Conservation (phyloP, 495 filamentous ascomycete genomes). For the Bathelium albidoporum region DNA sequence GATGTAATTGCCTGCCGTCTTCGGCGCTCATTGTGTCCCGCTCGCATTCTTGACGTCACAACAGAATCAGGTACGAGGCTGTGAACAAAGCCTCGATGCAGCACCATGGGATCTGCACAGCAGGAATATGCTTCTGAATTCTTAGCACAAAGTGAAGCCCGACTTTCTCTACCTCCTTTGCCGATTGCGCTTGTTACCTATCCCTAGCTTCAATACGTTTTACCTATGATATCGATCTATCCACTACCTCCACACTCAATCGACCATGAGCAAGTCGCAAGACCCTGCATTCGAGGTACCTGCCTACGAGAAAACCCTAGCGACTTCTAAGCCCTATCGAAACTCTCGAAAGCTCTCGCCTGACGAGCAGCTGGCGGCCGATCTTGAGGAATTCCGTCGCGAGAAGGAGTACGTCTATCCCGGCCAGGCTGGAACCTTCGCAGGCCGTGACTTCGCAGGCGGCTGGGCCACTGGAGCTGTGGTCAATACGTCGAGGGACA, state of each 20-base stretch:
- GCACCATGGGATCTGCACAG: background rate
- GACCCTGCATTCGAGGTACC: background rate
- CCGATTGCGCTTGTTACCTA: background rate
- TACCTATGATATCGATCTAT: background rate
- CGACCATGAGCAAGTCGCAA: background rate
- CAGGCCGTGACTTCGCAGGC: background rate
- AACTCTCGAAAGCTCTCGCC: background rate
- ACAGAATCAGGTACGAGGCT: background rate
- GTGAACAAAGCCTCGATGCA: background rate
- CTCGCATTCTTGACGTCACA: background rate
- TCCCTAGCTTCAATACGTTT: background rate
- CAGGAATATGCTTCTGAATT: no score
- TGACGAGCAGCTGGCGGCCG: background rate
- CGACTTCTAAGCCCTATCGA: background rate
- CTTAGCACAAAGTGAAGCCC: no score
- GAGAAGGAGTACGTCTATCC: background rate
- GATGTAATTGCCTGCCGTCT: no score
- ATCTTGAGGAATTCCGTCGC: background rate
- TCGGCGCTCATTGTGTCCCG: no score
- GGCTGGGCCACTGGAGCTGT: background rate
- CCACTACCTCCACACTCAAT: background rate
- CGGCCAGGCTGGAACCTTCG: background rate
- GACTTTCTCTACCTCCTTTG: background rate
- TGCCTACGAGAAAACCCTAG: background rate
- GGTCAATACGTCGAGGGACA: background rate